A percentile compares a stretch with the other conserved stretches of the same genome.
These are phyloP conservation scores for Teratosphaeriaceae sp. DNA, from an alignment of 2,329 filamentous ascomycete genomes.

Conservation along the genomic window DNA sequence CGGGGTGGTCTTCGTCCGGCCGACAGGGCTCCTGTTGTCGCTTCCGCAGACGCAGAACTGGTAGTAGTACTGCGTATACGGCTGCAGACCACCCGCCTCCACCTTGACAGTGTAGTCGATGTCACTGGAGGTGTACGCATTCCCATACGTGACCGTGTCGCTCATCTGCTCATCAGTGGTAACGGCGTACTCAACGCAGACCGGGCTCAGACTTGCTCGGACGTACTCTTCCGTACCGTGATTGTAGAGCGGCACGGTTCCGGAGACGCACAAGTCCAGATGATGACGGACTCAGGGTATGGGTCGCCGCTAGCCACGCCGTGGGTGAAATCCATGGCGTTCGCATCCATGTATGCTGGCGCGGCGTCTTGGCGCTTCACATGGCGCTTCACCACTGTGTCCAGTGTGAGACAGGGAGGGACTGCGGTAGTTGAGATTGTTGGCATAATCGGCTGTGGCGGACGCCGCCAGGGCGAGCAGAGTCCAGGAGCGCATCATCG, in stretches of 20 bases:
- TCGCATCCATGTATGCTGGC: conserved; percentile 34
- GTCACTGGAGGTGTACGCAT: conserved; percentile 22
- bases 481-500: background rate
- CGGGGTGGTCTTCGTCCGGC: conserved; percentile 23
- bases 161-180: conserved; percentile 13
- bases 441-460: conserved; percentile 14
- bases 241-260: conserved; percentile 20
- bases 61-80: conserved; percentile 24
- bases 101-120: conserved; percentile 26
- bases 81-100: conserved; percentile 17
- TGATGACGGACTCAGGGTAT: conserved; percentile 35
- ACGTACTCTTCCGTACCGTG: conserved; percentile 22
- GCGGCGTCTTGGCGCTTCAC: conserved; percentile 28
- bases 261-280: conserved; percentile 32
- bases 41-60: conserved; percentile 22
- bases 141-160: conserved; percentile 13
- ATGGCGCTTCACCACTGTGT: conserved; percentile 51
- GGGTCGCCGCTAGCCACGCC: conserved; percentile 38
- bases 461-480: conserved; percentile 1
- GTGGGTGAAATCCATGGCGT: conserved; percentile 55
- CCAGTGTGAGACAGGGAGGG: conserved; percentile 60
- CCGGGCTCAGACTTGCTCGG: conserved; percentile 14
- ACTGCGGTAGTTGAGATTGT: conserved; percentile 60
- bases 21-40: conserved; percentile 16
- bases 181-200: conserved; percentile 18